Base-by-base conservation (phyloP, 1,139 yeast genomes). In the Geotrichum citri-aurantii region DNA sequence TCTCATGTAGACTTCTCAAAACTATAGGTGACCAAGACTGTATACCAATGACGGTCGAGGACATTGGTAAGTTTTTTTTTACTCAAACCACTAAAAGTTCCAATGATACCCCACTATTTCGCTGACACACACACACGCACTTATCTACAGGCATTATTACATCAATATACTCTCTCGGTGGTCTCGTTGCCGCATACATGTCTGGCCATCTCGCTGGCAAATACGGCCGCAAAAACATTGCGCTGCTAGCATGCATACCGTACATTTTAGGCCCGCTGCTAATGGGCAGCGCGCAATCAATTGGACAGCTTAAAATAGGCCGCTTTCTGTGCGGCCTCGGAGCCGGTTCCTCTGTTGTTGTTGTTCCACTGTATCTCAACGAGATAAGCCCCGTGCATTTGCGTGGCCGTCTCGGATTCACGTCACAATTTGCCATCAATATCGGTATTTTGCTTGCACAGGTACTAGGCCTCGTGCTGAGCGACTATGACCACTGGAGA, bases 361-460 rank as follows among this genome's bases (percentile, higher is more conserved):
- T 88, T 14, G 86, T 92, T 0, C 95, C 98, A 0, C 73, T 93
- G 60, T 84, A 84, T 65, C 82, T 92, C 65, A 86, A 85, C 68
- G 97, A 91, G 71, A 80, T 91, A 23, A 78, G 95, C 11, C 97
- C 97, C 0, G 70, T 78, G 0, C 74, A 77, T 12, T 73, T 81
- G 61, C 82, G 88, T 57, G 98, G 98, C 0, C 75, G 85, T 33
- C 77, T 92, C 62, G 98, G 99, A 0, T 81, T 95, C 24, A 84
- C 89, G 88, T 88, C 87, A 63, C 99, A 93, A 72, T 84, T 90
- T 1, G 83, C 89, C 31, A 86, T 91, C 60, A 92, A 91, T 68
- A 65, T 86, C 21, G 99, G 99, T 0, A 92, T 93, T 52, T 75
- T 92, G 51, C 64, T 85, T 23, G 87, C 96, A 0, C 98, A 92